Evolutionary conservation across 306 rosid genomes (phyloP), one percentile per base, ranked within the genome.

Genomic region (Pachyrhizus erosus): DNA sequence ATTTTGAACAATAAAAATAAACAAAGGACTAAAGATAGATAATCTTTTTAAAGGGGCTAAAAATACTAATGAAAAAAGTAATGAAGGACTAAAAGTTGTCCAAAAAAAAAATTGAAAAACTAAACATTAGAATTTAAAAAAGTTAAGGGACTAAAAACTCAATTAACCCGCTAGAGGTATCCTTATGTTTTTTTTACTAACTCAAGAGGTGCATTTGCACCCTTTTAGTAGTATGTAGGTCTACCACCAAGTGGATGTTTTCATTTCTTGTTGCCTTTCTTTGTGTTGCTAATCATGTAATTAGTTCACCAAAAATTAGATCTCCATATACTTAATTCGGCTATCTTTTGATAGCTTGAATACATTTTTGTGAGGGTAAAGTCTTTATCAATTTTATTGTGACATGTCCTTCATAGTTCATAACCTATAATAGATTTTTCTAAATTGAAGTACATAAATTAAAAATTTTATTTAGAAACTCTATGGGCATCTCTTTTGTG

Each of bases 201-300:
- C n/a, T n/a, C n/a, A n/a, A n/a, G n/a, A n/a, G n/a, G n/a, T n/a
- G n/a, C n/a, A n/a, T n/a, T n/a, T n/a, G n/a, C n/a, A n/a, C n/a
- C n/a, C n/a, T n/a, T n/a, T n/a, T n/a, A n/a, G n/a, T n/a, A n/a
- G n/a, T n/a, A n/a, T n/a, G n/a, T n/a, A n/a, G n/a, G n/a, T n/a
- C n/a, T n/a, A n/a, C n/a, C n/a, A n/a, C n/a, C n/a, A n/a, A 33
- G 39, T 62, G 40, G 15, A 31, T 21, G 58, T 46, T 7, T 13
- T 82, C 26, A 15, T 58, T 82, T 82, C 55, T 48, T 12, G 49
- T n/a, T 21, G 60, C 14, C n/a, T 68, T 27, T 27, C 31, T 27
- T 4, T 34, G 27, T 75, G 39, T 66, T 10, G 24, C 54, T 43
- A 43, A 11, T 66, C 34, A 55, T 40, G 8, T 48, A 34, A 66